Percentiles rank a stretch among this genome's conserved stretches.
Conservation (phyloP, 31 red algal species). For the Bonnemaisonia californica region DNA sequence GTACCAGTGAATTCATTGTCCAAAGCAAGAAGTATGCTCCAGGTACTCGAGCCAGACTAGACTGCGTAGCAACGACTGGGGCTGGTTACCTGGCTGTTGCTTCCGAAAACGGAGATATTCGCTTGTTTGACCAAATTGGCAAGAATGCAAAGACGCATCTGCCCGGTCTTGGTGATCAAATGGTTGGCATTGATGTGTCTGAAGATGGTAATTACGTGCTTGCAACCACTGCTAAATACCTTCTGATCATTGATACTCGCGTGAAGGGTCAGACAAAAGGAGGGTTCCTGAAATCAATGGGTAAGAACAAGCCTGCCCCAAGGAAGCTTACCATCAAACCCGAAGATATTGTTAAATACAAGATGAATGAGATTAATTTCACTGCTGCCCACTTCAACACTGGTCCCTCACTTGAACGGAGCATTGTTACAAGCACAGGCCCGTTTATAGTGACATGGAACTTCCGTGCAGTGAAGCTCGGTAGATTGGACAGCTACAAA, state of each 20-base stretch:
- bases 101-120: conserved; percentile 81
- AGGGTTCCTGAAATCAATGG: conserved; percentile 80
- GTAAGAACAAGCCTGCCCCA: conserved; percentile 80
- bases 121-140: conserved; percentile 77
- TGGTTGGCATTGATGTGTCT: conserved; percentile 81
- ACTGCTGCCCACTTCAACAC: conserved; percentile 88
- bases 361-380: conserved; percentile 78
- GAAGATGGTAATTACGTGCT: conserved; percentile 79
- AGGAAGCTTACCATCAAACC: conserved; percentile 68
- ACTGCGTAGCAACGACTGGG: conserved; percentile 71
- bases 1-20: conserved; percentile 72
- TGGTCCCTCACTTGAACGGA: conserved; percentile 62
- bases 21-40: conserved; percentile 84
- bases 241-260: conserved; percentile 77
- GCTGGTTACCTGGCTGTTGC: conserved; percentile 73
- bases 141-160: conserved; percentile 90
- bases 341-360: conserved; percentile 61
- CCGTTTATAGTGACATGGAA: conserved; percentile 88
- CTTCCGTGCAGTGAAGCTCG: conserved; percentile 80
- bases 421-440: conserved; percentile 83
- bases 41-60: conserved; percentile 54
- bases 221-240: conserved; percentile 76
- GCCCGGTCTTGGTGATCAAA: conserved; percentile 76
- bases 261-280: conserved; percentile 61
- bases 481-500: conserved; percentile 53